These are phyloP conservation scores for Trichoderma sp. DNA, from an alignment of 2,329 filamentous ascomycete species.

Conservation along the genomic window DNA sequence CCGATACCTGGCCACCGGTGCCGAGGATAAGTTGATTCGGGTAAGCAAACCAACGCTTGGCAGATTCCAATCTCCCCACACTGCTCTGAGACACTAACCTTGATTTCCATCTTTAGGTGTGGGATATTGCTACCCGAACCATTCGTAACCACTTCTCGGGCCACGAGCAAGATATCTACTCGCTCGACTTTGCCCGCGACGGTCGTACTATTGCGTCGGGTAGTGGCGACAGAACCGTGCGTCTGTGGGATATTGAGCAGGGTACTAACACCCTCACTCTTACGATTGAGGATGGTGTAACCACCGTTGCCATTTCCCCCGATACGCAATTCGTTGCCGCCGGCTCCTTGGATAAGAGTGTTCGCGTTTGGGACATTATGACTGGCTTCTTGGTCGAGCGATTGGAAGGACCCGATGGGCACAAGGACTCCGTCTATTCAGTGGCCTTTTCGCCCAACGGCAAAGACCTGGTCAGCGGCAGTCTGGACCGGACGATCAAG, in stretches of 20 bases:
- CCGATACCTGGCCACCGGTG: conserved; percentile 89
- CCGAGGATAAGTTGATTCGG: conserved; percentile 95
- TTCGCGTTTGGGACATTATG: conserved; percentile 92
- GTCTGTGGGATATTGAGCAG: conserved; percentile 92
- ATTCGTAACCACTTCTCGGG: conserved; percentile 95
- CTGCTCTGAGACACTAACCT: conserved; percentile 17
- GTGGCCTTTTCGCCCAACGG: conserved; percentile 95
- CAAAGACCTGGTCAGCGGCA: conserved; percentile 89
- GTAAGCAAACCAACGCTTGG: conserved; percentile 54
- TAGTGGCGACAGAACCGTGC: conserved; percentile 90
- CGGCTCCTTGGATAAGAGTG: conserved; percentile 95
- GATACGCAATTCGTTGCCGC: conserved; percentile 93
- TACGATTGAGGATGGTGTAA: conserved; percentile 94
- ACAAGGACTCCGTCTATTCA: conserved; percentile 96
- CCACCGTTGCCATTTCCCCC: conserved; percentile 94
- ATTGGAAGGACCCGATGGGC: conserved; percentile 87
- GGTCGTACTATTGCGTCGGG: conserved; percentile 94
- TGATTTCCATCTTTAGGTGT: conserved; percentile 65
- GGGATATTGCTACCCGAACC: conserved; percentile 82
- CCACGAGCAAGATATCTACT: conserved; percentile 98
- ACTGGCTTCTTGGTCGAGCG: conserved; percentile 86
- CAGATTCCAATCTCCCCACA: background rate
- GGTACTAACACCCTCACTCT: conserved; percentile 81
- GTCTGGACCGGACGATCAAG: conserved; percentile 97
- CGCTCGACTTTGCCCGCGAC: conserved; percentile 90